phyloP scores from a whole-genome alignment of 768 basidiomycete genomes.

The Russula virescens region DNA sequence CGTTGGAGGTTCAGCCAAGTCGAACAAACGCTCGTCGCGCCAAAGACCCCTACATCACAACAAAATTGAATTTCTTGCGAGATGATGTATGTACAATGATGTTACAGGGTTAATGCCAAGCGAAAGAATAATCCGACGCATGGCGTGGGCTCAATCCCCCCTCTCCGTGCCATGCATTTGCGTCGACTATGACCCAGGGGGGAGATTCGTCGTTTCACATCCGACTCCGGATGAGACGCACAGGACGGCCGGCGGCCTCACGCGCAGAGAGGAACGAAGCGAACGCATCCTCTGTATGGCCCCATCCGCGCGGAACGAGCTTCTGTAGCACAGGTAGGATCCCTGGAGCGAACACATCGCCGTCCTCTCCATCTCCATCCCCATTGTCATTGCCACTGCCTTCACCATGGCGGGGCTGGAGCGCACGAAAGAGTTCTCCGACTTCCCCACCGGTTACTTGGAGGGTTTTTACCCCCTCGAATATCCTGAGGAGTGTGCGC shows the following conservation, averaged over 20 bases:
- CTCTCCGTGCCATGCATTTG: no score
- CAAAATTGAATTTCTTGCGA: no score
- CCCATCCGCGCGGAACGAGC: constrained; percentile 2
- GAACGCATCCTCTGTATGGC: background rate
- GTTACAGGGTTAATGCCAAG: no score
- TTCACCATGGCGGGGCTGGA: background rate
- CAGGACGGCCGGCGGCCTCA: background rate
- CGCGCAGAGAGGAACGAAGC: background rate
- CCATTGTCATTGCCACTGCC: background rate
- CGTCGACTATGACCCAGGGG: no score
- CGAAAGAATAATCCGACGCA: no score
- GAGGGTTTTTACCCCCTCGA: background rate
- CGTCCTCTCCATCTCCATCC: background rate
- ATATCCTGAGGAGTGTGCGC: background rate
- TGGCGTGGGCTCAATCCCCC: no score
- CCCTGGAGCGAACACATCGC: no score
- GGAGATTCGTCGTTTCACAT: background rate
- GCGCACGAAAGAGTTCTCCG: constrained; percentile 1
- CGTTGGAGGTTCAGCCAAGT: no score
- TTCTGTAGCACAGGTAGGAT: background rate
- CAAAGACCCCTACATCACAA: no score
- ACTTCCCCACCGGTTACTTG: background rate
- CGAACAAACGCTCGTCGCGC: no score
- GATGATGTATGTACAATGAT: no score
- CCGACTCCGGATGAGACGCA: background rate